Evolutionary conservation across 257 asterid species (phyloP).

Genomic region (Solanum clarkiae): DNA sequence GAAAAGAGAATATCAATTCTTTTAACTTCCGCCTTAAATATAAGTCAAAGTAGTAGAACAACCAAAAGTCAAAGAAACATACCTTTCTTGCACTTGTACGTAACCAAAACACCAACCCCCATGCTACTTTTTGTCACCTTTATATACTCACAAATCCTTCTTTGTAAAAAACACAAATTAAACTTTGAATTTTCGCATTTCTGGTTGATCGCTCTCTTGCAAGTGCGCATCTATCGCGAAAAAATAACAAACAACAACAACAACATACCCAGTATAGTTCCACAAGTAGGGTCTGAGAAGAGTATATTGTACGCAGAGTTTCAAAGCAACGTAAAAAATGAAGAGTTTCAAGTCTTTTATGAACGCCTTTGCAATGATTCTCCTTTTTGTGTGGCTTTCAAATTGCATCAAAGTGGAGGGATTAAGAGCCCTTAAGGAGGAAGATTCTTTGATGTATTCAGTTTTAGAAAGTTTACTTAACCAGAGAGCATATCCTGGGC

Average conservation of each 20-base stretch:
- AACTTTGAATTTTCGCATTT: background rate
- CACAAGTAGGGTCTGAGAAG: too few species aligned
- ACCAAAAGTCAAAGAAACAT: background rate
- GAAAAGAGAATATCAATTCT: background rate
- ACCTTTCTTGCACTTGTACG: background rate
- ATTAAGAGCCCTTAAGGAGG: conserved; percentile 3
- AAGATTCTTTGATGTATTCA: background rate
- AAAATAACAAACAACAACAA: too few species aligned
- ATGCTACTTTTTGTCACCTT: background rate
- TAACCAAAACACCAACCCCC: background rate
- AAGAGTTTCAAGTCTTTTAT: background rate
- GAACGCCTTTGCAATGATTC: conserved; percentile 1
- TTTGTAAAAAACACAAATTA: background rate
- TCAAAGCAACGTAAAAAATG: background rate
- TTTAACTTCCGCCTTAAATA: background rate
- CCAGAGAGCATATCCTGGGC: conserved; percentile 26
- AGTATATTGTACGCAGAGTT: too few species aligned
- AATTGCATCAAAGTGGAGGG: background rate
- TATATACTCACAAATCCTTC: background rate
- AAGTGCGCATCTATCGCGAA: background rate
- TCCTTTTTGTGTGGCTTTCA: conserved; percentile 3
- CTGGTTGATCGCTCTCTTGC: background rate
- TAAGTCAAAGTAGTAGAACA: background rate
- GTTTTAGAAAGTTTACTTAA: background rate
- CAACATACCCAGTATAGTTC: too few species aligned